Base-by-base conservation (phyloP, 306 rosid genomes). In the Glycine tomentella region DNA sequence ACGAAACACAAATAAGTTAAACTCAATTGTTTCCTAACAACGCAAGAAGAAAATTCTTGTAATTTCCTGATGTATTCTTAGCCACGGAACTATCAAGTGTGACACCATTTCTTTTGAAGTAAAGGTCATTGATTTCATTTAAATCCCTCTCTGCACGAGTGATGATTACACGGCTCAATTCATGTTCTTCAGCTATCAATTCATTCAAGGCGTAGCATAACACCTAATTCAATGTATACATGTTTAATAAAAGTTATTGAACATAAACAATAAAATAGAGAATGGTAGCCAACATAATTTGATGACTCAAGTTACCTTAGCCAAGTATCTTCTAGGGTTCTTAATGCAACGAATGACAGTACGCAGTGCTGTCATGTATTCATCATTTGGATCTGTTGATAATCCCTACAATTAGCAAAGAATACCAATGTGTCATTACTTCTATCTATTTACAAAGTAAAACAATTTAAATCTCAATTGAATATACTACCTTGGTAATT, bases 111-210 rank as follows among this genome's bases (percentile, higher is more conserved):
- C 90, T 87, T 78, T 79, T 76, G 6, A 50, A 52, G 72, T 78
- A 87, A 31, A 78, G 38, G 11, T 87, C 89, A 42, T 72, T 81
- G 51, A 89, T 79, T 65, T 84, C 88, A 4, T 76, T 87, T 75
- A 89, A 83, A 74, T 89, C 90, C 80, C 72, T 83, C 65, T 89
- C 90, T 40, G 90, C 89, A 14, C 89, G 84, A 34, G 78, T 89
- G 68, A 87, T 78, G 68, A 89, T 87, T 71, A 89, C 90, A 59
- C 92, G 87, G 45, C 80, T 87, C 38, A 89, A 71, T 81, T 78
- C 85, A 31, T 86, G 46, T 6, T 69, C 88, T 25, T 89, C 87
- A 46, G 79, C 74, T 58, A 72, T 80, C 73, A 76, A 20, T 7
- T 76, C 74, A n/a, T 76, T 80, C 78, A 79, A 79, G 40, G 92